Conservation (phyloP, 2,329 filamentous ascomycete species). For the Fusarium napiforme region DNA sequence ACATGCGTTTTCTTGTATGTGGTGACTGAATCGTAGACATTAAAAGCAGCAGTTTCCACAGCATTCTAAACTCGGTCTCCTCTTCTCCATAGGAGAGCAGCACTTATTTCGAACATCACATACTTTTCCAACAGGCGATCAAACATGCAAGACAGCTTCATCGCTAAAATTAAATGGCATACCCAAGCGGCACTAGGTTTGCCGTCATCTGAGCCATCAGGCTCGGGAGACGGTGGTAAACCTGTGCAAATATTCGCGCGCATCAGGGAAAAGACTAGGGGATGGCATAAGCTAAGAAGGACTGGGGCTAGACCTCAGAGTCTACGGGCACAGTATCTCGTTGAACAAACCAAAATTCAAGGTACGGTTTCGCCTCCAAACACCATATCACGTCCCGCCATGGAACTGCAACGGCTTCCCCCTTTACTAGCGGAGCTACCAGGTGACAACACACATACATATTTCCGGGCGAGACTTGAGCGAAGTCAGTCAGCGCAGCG, state of each 20-base stretch:
- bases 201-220: not conserved
- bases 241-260: not conserved
- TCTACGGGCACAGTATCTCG: not conserved
- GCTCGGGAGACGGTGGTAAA: not conserved
- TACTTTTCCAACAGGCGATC: not conserved
- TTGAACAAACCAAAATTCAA: not conserved
- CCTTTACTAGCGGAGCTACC: not conserved
- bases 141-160: constrained; percentile 6
- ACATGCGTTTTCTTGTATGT: not conserved
- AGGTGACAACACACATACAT: not conserved
- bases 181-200: not conserved
- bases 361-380: not conserved
- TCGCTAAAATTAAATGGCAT: not conserved
- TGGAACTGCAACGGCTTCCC: not conserved
- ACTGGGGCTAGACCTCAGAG: not conserved
- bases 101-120: not conserved
- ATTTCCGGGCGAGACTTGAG: not conserved
- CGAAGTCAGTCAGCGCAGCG: not conserved
- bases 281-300: not conserved
- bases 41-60: not conserved
- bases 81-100: not conserved
- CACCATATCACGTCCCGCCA: not conserved
- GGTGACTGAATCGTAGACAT: not conserved
- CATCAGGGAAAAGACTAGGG: not conserved
- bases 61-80: not conserved